These are phyloP conservation scores for Fagus sylvatica DNA, from an alignment of 306 rosid species.

Conservation along the genomic window DNA sequence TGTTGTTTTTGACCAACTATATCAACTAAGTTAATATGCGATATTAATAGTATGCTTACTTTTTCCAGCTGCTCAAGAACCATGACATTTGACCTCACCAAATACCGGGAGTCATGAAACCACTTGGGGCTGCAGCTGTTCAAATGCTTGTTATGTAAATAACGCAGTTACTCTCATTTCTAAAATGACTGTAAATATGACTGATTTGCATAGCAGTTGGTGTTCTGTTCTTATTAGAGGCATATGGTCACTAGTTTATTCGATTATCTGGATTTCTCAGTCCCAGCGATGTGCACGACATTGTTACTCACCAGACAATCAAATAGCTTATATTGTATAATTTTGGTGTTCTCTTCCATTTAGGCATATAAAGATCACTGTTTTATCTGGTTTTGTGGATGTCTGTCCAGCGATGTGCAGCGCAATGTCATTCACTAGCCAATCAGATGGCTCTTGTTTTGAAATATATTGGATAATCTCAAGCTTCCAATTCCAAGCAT, in stretches of 20 bases:
- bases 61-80: slow-evolving; percentile 88
- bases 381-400: not conserved
- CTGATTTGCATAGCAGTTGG: slow-evolving; percentile 8
- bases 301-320: not conserved
- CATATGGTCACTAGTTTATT: not conserved
- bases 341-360: no score
- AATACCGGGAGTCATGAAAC: slow-evolving; percentile 65
- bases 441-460: not conserved
- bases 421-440: not conserved
- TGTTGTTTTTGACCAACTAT: slow-evolving; percentile 11
- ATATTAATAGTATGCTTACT: not conserved
- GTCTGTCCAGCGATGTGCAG: not conserved
- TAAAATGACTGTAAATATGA: slow-evolving; percentile 45
- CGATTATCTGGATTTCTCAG: not conserved
- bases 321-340: not conserved
- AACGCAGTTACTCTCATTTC: slow-evolving; percentile 10
- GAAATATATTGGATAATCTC: not conserved
- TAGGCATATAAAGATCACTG: no score
- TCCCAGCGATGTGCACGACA: not conserved
- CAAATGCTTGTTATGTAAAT: slow-evolving; percentile 32
- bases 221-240: slow-evolving; percentile 6
- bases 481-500: not conserved
- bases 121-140: slow-evolving; percentile 15
- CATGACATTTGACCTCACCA: slow-evolving; percentile 83
- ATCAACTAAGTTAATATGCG: slow-evolving; percentile 1